Percentiles rank a stretch among this genome's conserved stretches.
phyloP scores from a whole-genome alignment of 257 asterid species.

The Nicotiana benthamiana region DNA sequence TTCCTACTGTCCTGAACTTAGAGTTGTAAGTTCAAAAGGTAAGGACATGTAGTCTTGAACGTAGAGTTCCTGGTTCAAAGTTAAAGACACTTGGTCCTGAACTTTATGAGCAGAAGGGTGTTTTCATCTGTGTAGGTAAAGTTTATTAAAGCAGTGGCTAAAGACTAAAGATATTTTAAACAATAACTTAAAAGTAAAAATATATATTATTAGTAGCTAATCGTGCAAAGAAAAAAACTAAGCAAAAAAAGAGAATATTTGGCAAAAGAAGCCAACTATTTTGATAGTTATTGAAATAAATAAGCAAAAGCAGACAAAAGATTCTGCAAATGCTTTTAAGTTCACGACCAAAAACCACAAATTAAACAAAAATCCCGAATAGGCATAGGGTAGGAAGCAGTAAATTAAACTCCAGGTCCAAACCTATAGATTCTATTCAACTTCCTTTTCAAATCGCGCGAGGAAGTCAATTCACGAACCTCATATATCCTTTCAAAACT shows the following conservation, averaged over 20 bases:
- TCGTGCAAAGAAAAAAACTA: too few species aligned
- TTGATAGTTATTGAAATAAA: not conserved
- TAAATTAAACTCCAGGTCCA: not conserved
- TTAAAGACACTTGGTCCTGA: too few species aligned
- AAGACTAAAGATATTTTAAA: too few species aligned
- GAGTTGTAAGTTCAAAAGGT: too few species aligned
- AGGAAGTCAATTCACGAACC: slow-evolving; percentile 16
- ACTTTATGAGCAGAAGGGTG: too few species aligned
- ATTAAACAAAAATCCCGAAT: not conserved
- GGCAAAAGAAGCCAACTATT: not conserved
- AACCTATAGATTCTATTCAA: not conserved
- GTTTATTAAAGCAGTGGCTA: too few species aligned
- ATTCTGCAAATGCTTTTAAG: not conserved
- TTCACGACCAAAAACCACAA: not conserved
- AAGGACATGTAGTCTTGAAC: too few species aligned
- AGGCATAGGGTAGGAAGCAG: not conserved
- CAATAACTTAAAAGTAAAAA: too few species aligned
- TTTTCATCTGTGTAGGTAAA: too few species aligned
- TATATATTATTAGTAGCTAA: too few species aligned
- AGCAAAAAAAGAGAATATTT: not conserved
- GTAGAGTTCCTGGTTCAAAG: too few species aligned
- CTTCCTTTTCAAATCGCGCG: not conserved
- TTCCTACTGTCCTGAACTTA: too few species aligned
- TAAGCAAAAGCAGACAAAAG: not conserved
- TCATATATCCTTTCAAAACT: not conserved